Evolutionary conservation across 805 yeast genomes (phyloP).

Genomic region (Priceomyces medius): DNA sequence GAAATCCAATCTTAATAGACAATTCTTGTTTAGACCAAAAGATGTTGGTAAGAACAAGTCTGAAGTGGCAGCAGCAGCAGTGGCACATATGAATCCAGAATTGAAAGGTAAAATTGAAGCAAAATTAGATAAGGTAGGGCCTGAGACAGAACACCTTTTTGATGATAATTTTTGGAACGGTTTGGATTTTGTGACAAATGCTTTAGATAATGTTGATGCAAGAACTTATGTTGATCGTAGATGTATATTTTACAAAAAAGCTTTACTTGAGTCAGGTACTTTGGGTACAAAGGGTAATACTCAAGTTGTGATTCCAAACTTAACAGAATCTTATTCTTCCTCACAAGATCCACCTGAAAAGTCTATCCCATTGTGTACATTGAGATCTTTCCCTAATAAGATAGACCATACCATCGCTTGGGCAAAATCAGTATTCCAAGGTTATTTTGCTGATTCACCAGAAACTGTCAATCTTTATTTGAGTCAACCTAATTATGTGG

Average conservation of each 20-base stretch:
- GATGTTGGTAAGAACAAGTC: constrained; percentile 93
- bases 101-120: constrained; percentile 74
- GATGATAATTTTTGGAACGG: constrained; percentile 81
- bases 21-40: constrained; percentile 88
- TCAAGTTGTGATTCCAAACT: constrained; percentile 88
- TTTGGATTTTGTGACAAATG: constrained; percentile 90
- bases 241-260: constrained; percentile 88
- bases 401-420: constrained; percentile 99
- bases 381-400: constrained; percentile 96
- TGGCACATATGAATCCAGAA: constrained; percentile 79
- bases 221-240: constrained; percentile 97
- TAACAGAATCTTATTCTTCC: constrained; percentile 94
- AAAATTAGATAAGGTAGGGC: constrained; percentile 83
- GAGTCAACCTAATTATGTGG: constrained; percentile 90
- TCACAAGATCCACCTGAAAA: constrained; percentile 99
- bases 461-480: constrained; percentile 90
- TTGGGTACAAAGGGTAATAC: constrained; percentile 98
- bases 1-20: constrained; percentile 93
- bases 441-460: constrained; percentile 85
- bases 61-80: constrained; percentile 87
- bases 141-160: constrained; percentile 86
- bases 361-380: constrained; percentile 93
- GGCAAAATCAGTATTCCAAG: constrained; percentile 95
- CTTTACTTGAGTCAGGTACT: constrained; percentile 94
- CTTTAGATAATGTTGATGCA: constrained; percentile 96